Evolutionary conservation across 1,139 yeast species (phyloP).

Genomic region (Suhomyces maxii): DNA sequence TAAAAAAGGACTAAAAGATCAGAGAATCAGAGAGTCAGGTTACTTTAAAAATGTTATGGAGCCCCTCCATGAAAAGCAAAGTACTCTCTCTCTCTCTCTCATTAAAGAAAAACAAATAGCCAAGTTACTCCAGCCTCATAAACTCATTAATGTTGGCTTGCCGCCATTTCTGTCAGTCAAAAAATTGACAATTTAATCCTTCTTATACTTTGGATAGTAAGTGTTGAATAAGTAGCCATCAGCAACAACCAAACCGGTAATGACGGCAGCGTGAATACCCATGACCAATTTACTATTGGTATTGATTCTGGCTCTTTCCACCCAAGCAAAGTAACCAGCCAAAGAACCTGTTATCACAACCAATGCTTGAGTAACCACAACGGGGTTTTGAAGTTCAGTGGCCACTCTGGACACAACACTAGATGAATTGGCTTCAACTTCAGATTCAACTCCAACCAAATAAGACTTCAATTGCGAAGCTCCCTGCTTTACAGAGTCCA

Average conservation of each 20-base stretch:
- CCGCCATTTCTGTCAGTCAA: too few relatives aligned
- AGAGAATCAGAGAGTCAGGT: too few relatives aligned
- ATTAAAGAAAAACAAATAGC: too few relatives aligned
- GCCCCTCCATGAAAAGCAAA: too few relatives aligned
- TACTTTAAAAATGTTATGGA: too few relatives aligned
- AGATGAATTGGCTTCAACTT: conserved; percentile 3
- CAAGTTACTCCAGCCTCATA: too few relatives aligned
- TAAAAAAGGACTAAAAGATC: too few relatives aligned
- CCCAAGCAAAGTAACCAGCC: conserved; percentile 51
- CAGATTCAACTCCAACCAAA: conserved; percentile 1
- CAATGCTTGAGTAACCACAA: conserved; percentile 54
- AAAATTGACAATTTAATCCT: conserved; percentile 20
- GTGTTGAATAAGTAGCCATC: conserved; percentile 55
- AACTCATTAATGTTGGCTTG: too few relatives aligned
- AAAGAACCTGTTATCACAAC: conserved; percentile 52
- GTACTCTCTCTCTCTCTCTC: too few relatives aligned
- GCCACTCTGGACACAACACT: conserved; percentile 6
- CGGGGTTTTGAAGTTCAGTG: conserved; percentile 60
- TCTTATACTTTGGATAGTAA: conserved; percentile 52
- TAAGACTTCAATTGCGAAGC: conserved; percentile 12
- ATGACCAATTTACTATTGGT: conserved; percentile 47
- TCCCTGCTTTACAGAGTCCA: conserved; percentile 11
- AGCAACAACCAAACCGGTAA: conserved; percentile 54
- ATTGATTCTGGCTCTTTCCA: conserved; percentile 55
- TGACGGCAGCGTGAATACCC: conserved; percentile 53